These are phyloP conservation scores for Fusarium poae DNA, from an alignment of 2,329 filamentous ascomycete species.

Conservation along the genomic window DNA sequence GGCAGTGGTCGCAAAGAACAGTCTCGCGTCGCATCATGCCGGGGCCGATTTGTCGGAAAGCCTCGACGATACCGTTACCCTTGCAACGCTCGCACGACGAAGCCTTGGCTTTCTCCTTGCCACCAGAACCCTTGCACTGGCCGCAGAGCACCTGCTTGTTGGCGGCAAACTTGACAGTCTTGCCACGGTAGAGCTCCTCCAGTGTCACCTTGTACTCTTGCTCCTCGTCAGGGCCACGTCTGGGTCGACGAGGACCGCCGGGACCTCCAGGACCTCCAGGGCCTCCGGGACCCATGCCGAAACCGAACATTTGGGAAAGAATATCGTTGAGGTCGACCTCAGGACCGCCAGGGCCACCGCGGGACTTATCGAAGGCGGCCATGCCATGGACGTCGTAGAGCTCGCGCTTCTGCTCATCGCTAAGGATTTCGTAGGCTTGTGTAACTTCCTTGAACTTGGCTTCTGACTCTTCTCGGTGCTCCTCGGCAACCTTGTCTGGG, in stretches of 20 bases:
- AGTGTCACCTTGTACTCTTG: conserved; percentile 91
- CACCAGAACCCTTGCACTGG: conserved; percentile 88
- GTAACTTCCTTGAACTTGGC: conserved; percentile 92
- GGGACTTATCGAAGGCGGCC: conserved; percentile 88
- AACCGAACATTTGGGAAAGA: conserved; percentile 90
- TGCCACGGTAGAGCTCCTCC: conserved; percentile 98
- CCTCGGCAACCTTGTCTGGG: conserved; percentile 93
- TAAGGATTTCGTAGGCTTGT: conserved; percentile 97
- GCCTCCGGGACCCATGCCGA: conserved; percentile 71
- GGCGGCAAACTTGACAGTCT: conserved; percentile 95
- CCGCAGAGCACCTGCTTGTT: conserved; percentile 94
- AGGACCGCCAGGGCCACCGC: conserved; percentile 74
- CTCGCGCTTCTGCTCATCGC: conserved; percentile 92
- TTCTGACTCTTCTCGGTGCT: conserved; percentile 86
- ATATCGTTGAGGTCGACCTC: conserved; percentile 92
- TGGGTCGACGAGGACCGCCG: conserved; percentile 70
- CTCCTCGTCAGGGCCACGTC: conserved; percentile 85
- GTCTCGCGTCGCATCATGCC: conserved; percentile 86
- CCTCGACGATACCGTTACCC: conserved; percentile 81
- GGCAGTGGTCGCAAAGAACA: conserved; percentile 84
- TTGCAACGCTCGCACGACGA: conserved; percentile 86
- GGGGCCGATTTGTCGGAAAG: conserved; percentile 85
- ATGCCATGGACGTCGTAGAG: conserved; percentile 96
- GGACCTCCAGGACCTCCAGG: conserved; percentile 61
- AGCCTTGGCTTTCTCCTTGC: conserved; percentile 90